phyloP scores from a whole-genome alignment of 2,329 filamentous ascomycete species.

The Colletotrichum godetiae region DNA sequence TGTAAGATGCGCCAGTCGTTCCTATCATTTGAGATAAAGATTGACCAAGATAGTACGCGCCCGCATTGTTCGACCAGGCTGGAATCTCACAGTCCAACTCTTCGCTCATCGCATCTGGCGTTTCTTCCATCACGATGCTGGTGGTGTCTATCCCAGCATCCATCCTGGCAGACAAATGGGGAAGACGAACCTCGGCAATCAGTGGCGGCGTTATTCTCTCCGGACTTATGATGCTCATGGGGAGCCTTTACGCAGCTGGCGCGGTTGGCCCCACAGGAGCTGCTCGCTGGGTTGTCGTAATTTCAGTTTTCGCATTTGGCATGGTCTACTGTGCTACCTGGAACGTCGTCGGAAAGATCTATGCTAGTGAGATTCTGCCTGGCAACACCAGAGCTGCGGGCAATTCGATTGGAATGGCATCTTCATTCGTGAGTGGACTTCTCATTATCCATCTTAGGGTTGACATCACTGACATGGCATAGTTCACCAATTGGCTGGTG shows the following conservation, averaged over 20 bases:
- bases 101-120: constrained; percentile 69
- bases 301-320: constrained; percentile 61
- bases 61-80: constrained; percentile 68
- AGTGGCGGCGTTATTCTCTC: constrained; percentile 63
- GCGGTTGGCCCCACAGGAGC: constrained; percentile 52
- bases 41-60: constrained; percentile 62
- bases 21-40: not conserved
- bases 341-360: constrained; percentile 67
- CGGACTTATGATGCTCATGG: constrained; percentile 64
- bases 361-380: constrained; percentile 67
- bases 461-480: not conserved
- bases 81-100: constrained; percentile 46
- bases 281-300: constrained; percentile 62
- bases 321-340: constrained; percentile 60
- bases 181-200: constrained; percentile 64
- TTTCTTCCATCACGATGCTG: constrained; percentile 70
- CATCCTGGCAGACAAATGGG: constrained; percentile 67
- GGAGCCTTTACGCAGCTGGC: constrained; percentile 60
- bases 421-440: constrained; percentile 40
- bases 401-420: constrained; percentile 59
- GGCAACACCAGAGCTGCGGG: constrained; percentile 64
- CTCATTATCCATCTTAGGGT: not conserved
- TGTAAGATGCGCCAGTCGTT: constrained; percentile 47
- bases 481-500: constrained; percentile 57
- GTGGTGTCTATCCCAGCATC: constrained; percentile 67